Base-by-base conservation (phyloP, 1,284 basidiomycete genomes). In the Ustilago sp. region DNA sequence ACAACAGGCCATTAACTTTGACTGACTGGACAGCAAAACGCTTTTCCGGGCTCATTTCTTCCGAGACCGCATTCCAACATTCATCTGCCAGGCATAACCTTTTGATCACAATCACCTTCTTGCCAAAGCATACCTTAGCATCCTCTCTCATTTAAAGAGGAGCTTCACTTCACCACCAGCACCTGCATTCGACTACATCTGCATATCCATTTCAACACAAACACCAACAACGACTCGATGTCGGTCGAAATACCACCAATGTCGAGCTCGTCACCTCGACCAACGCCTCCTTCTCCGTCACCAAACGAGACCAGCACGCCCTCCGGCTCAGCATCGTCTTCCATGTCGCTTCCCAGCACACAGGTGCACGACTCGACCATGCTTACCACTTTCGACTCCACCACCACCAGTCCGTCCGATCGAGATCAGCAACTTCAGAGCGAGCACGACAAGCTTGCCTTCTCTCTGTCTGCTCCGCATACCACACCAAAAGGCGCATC, bases 321-420 rank as follows among this genome's bases (percentile, higher is more conserved):
- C 15, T 58, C 62, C 12, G 34, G 58, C 13, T 45, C 50, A 48
- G 17, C 56, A 4, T 70, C 68, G 17, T 59, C 68, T 12, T 28
- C 17, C 48, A 39, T 54, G 58, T 70, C 63, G 28, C 35, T 34
- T 4, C 59, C 62, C 4, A 61, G 48, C 53, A 53, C 53, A 6
- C 53, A 65, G 9, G 38, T 57, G 13, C 39, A 65, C 35, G 62
- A 70, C 12, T 70, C 63, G 3, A 65, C 68, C 17, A 28, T 61
- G 53, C 62, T 65, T 59, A 70, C 53, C 58, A 64, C 68, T 28
- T 65, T 56, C 28, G 58, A 64, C 47, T 57, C 62, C 9, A 53
- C 59, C 19, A 31, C 55, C 32, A 31, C 59, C 35, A 59, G 23
- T 47, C 53, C 50, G 6, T 39, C 53, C 31, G 53, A 57, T 23